Evolutionary conservation across 2,329 filamentous ascomycete genomes (phyloP).

Genomic region (Alternaria rosae): DNA sequence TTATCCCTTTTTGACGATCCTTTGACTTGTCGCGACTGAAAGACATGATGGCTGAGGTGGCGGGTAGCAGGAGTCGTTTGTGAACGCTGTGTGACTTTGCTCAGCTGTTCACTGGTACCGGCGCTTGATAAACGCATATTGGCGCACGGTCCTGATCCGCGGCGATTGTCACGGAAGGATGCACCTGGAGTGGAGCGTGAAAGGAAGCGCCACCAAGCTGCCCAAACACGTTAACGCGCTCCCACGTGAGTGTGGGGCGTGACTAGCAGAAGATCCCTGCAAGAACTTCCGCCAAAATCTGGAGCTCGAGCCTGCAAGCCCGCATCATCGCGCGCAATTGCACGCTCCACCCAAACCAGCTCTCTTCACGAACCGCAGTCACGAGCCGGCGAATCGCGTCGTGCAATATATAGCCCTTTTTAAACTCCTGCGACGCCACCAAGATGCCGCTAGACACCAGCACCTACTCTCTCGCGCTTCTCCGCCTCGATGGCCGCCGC

Average conservation of each 20-base stretch:
- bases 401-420: not conserved
- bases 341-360: not conserved
- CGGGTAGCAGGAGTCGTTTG: not conserved
- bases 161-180: not conserved
- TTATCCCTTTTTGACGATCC: conserved; percentile 26
- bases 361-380: not conserved
- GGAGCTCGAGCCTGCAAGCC: conserved; percentile 6
- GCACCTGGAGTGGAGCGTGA: not conserved
- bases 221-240: conserved; percentile 30
- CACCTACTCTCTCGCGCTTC: conserved; percentile 83
- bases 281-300: conserved; percentile 13
- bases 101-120: not conserved
- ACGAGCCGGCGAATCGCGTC: not conserved
- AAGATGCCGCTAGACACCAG: conserved; percentile 93
- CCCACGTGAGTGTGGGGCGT: conserved; percentile 39
- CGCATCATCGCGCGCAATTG: conserved; percentile 7
- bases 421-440: not conserved
- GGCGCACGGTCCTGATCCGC: not conserved
- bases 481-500: conserved; percentile 74
- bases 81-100: not conserved
- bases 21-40: conserved; percentile 20
- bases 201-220: not conserved
- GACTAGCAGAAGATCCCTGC: conserved; percentile 2
- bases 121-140: not conserved
- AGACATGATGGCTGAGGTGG: conserved; percentile 21